phyloP scores from a whole-genome alignment of 257 asterid genomes.

The Cordia subcordata region DNA sequence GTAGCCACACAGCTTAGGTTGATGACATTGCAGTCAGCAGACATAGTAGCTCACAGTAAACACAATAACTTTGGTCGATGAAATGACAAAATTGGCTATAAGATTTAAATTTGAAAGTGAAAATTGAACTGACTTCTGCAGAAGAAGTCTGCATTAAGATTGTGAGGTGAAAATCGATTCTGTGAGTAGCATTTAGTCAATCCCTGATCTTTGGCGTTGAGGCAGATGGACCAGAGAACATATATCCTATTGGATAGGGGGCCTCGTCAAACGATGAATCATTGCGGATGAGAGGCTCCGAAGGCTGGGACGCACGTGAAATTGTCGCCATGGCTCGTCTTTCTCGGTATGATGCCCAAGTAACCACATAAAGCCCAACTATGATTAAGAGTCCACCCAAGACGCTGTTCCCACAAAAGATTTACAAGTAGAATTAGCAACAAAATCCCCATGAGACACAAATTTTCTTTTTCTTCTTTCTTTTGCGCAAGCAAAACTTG shows the following conservation, averaged over 20 bases:
- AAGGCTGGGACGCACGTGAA: constrained; percentile 30
- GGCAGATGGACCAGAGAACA: constrained; percentile 55
- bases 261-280: constrained; percentile 44
- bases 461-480: not conserved
- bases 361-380: constrained; percentile 88
- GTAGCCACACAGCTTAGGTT: no score
- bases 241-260: constrained; percentile 48
- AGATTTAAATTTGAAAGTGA: no score
- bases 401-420: constrained; percentile 47
- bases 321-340: constrained; percentile 29
- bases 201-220: constrained; percentile 48
- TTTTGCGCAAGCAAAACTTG: no score
- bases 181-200: constrained; percentile 14
- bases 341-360: constrained; percentile 84
- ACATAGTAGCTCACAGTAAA: no score
- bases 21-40: no score
- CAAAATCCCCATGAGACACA: no score
- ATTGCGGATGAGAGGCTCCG: constrained; percentile 43
- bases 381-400: constrained; percentile 76
- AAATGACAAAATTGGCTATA: no score
- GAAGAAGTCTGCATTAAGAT: not conserved
- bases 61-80: no score
- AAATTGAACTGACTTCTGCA: no score
- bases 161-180: not conserved
- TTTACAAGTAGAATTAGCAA: not conserved